Percentiles rank a stretch among this genome's conserved stretches.
These are phyloP conservation scores for Suillus ampliporus DNA, from an alignment of 768 basidiomycete genomes.

Conservation along the genomic window DNA sequence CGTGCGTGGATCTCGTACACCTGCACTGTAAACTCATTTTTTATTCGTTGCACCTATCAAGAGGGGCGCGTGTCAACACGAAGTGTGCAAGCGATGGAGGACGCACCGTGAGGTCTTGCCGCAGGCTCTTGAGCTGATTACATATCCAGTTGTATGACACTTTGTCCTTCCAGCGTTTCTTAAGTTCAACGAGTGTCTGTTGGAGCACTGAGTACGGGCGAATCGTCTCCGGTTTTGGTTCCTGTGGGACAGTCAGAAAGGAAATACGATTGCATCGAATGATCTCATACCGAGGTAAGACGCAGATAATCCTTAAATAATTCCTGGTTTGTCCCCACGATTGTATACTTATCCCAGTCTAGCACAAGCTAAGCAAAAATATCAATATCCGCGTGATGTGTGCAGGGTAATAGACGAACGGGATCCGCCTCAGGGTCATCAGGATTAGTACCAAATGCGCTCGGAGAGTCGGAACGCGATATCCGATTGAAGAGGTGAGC, in stretches of 20 bases:
- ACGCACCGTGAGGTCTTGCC: slow-evolving; percentile 96
- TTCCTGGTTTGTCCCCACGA: slow-evolving; percentile 88
- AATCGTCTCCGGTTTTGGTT: slow-evolving; percentile 93
- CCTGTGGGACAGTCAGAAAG: slow-evolving; percentile 53
- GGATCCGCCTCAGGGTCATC: slow-evolving; percentile 79
- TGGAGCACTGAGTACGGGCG: slow-evolving; percentile 86
- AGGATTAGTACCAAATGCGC: slow-evolving; percentile 49
- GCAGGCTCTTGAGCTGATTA: slow-evolving; percentile 96
- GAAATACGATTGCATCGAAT: slow-evolving; percentile 4
- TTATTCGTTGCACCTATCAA: slow-evolving; percentile 93
- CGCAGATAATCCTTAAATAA: slow-evolving; percentile 97
- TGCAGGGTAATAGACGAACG: slow-evolving; percentile 46
- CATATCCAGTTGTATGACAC: slow-evolving; percentile 87
- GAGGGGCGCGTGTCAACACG: slow-evolving; percentile 17
- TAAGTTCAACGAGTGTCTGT: slow-evolving; percentile 85
- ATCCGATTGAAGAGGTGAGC: slow-evolving; percentile 58
- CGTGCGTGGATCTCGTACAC: slow-evolving; percentile 99
- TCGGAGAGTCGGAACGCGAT: slow-evolving; percentile 51
- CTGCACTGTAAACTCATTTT: slow-evolving; percentile 96
- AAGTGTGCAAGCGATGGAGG: slow-evolving; percentile 15
- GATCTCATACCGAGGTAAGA: slow-evolving; percentile 75
- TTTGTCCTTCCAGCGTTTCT: slow-evolving; percentile 86
- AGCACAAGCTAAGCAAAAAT: slow-evolving; percentile 78
- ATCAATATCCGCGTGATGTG: slow-evolving; percentile 14
- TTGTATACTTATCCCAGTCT: slow-evolving; percentile 95